Evolutionary conservation across 352 stramenopile species (phyloP).

Genomic region (Phytophthora gonapodyides): DNA sequence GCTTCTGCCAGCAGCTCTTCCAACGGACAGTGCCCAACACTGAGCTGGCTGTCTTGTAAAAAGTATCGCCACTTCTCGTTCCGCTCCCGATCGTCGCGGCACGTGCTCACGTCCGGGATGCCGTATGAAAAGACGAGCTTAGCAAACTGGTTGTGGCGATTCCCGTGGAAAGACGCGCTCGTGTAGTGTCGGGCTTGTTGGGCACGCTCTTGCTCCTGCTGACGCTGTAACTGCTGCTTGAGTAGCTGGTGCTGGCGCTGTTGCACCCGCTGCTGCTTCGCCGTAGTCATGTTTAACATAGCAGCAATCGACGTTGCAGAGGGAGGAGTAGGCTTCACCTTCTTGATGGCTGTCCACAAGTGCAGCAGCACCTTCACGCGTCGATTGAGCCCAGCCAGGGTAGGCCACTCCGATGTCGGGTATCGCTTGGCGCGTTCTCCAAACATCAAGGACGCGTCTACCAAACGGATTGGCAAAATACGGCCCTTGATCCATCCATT

Average conservation of each 20-base stretch:
- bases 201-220: conserved; percentile 29
- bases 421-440: conserved; percentile 44
- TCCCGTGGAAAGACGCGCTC: conserved; percentile 24
- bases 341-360: conserved; percentile 44
- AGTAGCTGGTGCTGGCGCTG: conserved; percentile 16
- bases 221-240: conserved; percentile 23
- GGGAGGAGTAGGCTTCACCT: conserved; percentile 14
- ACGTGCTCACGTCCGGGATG: conserved; percentile 73
- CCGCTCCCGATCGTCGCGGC: conserved; percentile 47
- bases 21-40: conserved; percentile 44
- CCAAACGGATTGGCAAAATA: conserved; percentile 38
- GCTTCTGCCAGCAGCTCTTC: conserved; percentile 59
- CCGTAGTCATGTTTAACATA: conserved; percentile 14
- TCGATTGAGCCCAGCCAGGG: conserved; percentile 49
- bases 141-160: conserved; percentile 72
- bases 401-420: conserved; percentile 47
- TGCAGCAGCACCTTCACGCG: conserved; percentile 58
- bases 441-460: conserved; percentile 61
- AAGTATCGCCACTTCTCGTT: conserved; percentile 87
- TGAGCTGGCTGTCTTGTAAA: conserved; percentile 54
- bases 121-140: conserved; percentile 79
- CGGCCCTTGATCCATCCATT: conserved; percentile 75
- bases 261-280: conserved; percentile 21
- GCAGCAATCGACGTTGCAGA: conserved; percentile 7
- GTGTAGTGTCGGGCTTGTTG: conserved; percentile 25